Conservation (phyloP, 176 grass and related monocot genomes). For the Oryza glumipatula region DNA sequence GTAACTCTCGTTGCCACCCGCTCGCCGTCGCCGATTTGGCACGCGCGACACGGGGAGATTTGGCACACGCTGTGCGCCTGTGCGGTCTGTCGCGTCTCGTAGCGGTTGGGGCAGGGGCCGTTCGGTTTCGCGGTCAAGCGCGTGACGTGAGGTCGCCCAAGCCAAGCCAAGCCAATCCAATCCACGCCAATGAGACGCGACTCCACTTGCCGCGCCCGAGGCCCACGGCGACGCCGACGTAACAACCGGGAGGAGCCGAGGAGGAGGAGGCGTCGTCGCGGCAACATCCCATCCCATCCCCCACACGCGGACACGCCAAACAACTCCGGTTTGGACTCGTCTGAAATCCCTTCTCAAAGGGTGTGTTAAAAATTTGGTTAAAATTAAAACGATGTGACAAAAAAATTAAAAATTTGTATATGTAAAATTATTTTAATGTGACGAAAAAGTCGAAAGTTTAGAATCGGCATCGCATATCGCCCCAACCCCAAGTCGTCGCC, state of each 20-base stretch:
- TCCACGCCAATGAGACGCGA: background rate
- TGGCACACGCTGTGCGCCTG: no score
- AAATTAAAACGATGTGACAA: no score
- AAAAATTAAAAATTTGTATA: no score
- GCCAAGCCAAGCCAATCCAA: background rate
- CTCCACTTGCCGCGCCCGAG: slow-evolving; percentile 3
- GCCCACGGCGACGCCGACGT: slow-evolving; percentile 11
- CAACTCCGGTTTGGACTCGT: background rate
- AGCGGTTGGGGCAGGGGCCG: background rate
- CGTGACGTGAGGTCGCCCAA: background rate
- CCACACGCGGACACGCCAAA: background rate
- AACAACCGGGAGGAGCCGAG: background rate
- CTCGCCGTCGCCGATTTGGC: no score
- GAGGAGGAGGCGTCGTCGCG: no score
- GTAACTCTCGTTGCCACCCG: no score
- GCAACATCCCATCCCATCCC: background rate
- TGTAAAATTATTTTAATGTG: no score
- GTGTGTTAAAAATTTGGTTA: no score
- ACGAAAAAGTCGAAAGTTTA: no score
- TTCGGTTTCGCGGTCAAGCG: background rate
- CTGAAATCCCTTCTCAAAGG: no score
- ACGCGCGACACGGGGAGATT: no score
- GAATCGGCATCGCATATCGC: no score
- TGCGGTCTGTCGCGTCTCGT: background rate
- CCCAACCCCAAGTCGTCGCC: background rate